These are phyloP conservation scores for Trichophyton simii DNA, from an alignment of 2,329 filamentous ascomycete species.

Conservation along the genomic window DNA sequence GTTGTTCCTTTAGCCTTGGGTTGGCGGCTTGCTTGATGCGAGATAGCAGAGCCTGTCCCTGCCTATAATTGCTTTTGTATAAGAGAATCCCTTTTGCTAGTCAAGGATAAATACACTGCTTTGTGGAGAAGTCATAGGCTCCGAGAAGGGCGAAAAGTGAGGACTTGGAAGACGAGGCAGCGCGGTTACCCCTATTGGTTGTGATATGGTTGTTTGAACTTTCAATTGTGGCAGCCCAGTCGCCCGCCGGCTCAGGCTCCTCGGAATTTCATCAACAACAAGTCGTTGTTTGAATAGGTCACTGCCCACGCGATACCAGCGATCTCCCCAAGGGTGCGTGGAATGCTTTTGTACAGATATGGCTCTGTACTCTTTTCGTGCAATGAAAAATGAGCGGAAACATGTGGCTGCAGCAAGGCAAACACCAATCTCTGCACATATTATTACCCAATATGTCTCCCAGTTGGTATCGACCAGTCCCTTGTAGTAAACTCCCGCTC, in stretches of 20 bases:
- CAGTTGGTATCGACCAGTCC: not conserved
- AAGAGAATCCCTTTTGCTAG: not conserved
- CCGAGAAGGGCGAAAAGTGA: not conserved
- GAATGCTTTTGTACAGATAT: not conserved
- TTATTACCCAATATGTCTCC: slow-evolving; percentile 2
- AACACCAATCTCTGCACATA: not conserved
- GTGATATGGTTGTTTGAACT: not conserved
- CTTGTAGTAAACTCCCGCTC: slow-evolving; percentile 1
- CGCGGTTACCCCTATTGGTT: not conserved
- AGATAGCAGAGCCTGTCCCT: too few species aligned
- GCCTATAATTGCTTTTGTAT: too few species aligned
- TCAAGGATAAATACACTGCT: slow-evolving; percentile 1
- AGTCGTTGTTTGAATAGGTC: not conserved
- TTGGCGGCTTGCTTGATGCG: too few species aligned
- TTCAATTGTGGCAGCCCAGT: not conserved
- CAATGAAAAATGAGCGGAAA: slow-evolving; percentile 2
- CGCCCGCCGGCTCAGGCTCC: not conserved
- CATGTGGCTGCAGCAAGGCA: not conserved
- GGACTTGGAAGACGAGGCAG: not conserved
- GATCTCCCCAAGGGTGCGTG: not conserved
- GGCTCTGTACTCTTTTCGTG: not conserved
- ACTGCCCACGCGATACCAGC: not conserved
- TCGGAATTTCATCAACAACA: not conserved
- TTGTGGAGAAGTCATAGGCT: not conserved
- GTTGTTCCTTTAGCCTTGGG: too few species aligned